Evolutionary conservation across 2,329 filamentous ascomycete genomes (phyloP), one percentile per base, ranked within the genome.

Genomic region (Camillea tinctor): DNA sequence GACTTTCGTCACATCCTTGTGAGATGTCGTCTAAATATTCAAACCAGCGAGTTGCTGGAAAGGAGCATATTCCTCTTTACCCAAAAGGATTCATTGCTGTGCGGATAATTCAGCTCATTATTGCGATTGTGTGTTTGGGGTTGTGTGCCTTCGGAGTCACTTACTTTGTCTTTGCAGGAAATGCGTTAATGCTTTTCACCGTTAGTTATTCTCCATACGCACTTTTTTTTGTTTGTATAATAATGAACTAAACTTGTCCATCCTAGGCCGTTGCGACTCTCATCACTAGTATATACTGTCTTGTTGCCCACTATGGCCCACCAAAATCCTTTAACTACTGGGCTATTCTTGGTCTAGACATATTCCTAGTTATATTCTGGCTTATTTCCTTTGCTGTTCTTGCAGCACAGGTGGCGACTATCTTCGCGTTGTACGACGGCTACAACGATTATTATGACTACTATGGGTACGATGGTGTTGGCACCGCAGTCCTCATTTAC

Each of bases 361-460:
- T 81, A 20, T 76, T 81, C 59, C 76, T 82, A 26, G 68, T 81
- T 56, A 60, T 86, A 58, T 81, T 86, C 70, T 87, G 83, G 84
- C 72, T 83, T 40, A 65, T 73, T 55, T 74, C 77, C 1, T 79
- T 81, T 49, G 77, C 75, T 13, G 64, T 80, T 17, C 68, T 79
- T 9, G 79, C 79, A 7, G 66, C 75, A 17, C 66, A 76, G 50
- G 72, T 77, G 11, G 72, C 73, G 1, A 52, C 68, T 3, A 19
- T 49, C 5, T 59, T 65, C 8, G 22, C 55, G 2, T n/a, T 9
- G 4, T 44, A 44, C 36, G 36, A 44, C n/a, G 51, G 59, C 3
- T 60, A 62, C n/a, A 69, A 70, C 67, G 64, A 65, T 8, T 64
- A 63, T 56, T 72, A 63, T 22, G 56, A 67, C 24, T 67, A 69